A percentile compares a stretch with the other conserved stretches of the same genome.
Conservation (phyloP, 1,284 basidiomycete species). For the Heterobasidion irregulare region DNA sequence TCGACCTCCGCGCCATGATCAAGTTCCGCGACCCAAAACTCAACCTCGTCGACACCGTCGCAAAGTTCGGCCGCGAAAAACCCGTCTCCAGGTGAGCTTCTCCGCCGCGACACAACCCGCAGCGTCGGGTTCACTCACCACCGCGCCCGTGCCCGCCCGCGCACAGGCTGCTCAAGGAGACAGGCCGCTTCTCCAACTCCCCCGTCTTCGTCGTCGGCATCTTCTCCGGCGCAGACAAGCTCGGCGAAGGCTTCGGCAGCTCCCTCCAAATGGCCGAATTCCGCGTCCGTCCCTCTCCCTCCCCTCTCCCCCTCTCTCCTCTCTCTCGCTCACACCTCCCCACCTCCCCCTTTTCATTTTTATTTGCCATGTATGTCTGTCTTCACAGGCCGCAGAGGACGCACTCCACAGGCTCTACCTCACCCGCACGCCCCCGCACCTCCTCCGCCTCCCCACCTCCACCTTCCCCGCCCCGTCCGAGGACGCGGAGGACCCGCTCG, state of each 20-base stretch:
- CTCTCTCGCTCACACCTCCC: neutral
- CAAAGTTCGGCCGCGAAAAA: constrained; percentile 67
- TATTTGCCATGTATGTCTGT: too few relatives aligned
- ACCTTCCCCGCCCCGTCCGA: constrained; percentile 46
- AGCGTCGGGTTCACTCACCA: neutral
- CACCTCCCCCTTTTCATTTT: neutral
- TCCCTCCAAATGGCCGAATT: constrained; percentile 95
- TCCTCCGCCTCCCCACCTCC: constrained; percentile 59
- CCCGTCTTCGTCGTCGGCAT: constrained; percentile 93
- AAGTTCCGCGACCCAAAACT: constrained; percentile 86
- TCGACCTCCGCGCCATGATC: constrained; percentile 79
- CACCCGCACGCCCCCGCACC: constrained; percentile 61
- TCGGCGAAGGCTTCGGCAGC: constrained; percentile 93
- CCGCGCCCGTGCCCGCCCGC: neutral
- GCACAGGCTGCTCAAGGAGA: constrained; percentile 80
- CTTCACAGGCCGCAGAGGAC: constrained; percentile 71
- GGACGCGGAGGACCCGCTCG: constrained; percentile 17
- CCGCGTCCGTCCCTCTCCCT: constrained; percentile 46
- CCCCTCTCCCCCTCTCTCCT: neutral
- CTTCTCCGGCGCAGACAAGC: constrained; percentile 81
- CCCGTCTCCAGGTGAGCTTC: constrained; percentile 62
- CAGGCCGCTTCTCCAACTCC: constrained; percentile 81
- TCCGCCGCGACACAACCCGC: neutral
- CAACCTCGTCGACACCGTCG: constrained; percentile 70
- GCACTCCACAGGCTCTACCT: constrained; percentile 76